Conservation (phyloP, 139 green algal species). For the Chlamydomonas eustigma region DNA sequence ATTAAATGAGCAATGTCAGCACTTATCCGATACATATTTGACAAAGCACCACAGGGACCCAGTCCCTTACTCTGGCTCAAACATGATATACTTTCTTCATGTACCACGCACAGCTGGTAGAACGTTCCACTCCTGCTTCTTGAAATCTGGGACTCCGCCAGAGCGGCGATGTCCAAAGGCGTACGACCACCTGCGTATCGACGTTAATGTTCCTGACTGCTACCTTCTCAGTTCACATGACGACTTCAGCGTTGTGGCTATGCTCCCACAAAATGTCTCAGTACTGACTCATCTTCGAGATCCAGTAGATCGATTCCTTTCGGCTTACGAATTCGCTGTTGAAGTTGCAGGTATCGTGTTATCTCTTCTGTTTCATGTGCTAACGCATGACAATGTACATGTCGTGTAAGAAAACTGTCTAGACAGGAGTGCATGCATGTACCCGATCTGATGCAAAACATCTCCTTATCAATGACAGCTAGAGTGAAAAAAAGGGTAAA, state of each 20-base stretch:
- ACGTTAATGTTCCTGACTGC: constrained; percentile 60
- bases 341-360: constrained; percentile 21
- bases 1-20: background rate
- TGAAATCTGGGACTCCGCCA: constrained; percentile 57
- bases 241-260: constrained; percentile 76
- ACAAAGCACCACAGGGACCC: constrained; percentile 43
- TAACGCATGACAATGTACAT: too few relatives aligned
- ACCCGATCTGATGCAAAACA: too few relatives aligned
- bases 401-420: too few relatives aligned
- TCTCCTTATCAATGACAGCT: too few relatives aligned
- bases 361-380: too few relatives aligned
- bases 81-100: constrained; percentile 47
- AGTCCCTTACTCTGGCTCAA: constrained; percentile 28
- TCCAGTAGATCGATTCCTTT: constrained; percentile 77
- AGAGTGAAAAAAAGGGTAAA: too few relatives aligned
- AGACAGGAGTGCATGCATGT: too few relatives aligned
- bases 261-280: constrained; percentile 39
- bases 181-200: constrained; percentile 82
- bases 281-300: constrained; percentile 69
- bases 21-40: constrained; percentile 37
- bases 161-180: constrained; percentile 56
- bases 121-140: constrained; percentile 65
- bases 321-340: constrained; percentile 84
- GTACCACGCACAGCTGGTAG: background rate
- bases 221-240: constrained; percentile 79